Base-by-base conservation (phyloP, 352 stramenopile genomes). In the Peronospora farinosa region DNA sequence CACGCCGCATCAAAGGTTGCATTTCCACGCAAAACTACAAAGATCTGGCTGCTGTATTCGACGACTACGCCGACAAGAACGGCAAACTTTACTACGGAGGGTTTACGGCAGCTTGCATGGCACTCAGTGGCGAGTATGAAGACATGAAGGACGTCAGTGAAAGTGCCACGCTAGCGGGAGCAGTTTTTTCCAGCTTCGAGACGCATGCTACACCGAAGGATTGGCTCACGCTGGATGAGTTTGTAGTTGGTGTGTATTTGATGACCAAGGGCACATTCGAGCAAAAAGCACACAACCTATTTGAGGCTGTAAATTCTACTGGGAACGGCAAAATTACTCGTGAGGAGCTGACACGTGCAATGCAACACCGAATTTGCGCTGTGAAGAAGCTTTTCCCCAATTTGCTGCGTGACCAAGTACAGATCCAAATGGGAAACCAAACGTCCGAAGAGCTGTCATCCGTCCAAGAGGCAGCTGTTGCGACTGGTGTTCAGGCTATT, bases 241-340 rank as follows among this genome's bases (percentile, higher is more conserved):
- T 92, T 42, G 74, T 84, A 12, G 72, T 89, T 37, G 81, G 81
- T 5, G 74, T 89, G 21, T 88, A 92, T 54, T 47, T 92, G 28
- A 87, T 88, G 69, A 86, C 80, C 10, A 84, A 87, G 51, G 81
- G 81, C 23, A 84, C 78, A 1, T 76, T 87, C 5, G 78, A 87
- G 52, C 72, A 92, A 51, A 92, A 92, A 40, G 78, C 81, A 9
- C 74, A 82, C 36, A 87, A 54, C 21, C 62, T 92, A 13, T 92
- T 92, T 43, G 72, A 84, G 8, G 52, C 83, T 51, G 83, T 92
- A 33, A 83, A 92, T 48, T 69, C 67, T 25, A 65, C 47, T 0
- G 63, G 72, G 6, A 70, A 89, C 47, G 78, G 81, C 10, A 83
- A 84, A 56, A 88, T 92, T 33, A 87, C 73, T 37, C 75, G 75